These are phyloP conservation scores for Noccaea caerulescens DNA, from an alignment of 345 rosid species.

Conservation along the genomic window DNA sequence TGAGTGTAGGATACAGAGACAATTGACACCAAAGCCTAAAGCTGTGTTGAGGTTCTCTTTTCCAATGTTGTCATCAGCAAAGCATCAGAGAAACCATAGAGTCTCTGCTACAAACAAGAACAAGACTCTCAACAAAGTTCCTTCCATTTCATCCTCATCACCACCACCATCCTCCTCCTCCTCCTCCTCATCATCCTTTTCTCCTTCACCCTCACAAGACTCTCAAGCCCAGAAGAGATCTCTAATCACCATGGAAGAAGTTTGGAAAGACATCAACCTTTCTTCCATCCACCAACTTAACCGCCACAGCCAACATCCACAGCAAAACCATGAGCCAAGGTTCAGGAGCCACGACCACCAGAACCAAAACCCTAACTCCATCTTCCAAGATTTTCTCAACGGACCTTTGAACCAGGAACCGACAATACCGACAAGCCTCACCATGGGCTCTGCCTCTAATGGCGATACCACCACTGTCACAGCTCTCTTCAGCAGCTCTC, in stretches of 20 bases:
- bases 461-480: slow-evolving; percentile 22
- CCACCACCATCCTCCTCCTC: slow-evolving; percentile 14
- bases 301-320: slow-evolving; percentile 44
- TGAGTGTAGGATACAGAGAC: slow-evolving; percentile 40
- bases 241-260: slow-evolving; percentile 69
- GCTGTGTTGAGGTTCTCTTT: slow-evolving; percentile 37
- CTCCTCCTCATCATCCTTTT: slow-evolving; percentile 14
- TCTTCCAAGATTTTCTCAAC: slow-evolving; percentile 74
- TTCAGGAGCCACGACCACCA: slow-evolving; percentile 34
- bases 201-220: slow-evolving; percentile 29
- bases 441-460: slow-evolving; percentile 32
- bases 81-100: slow-evolving; percentile 38
- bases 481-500: slow-evolving; percentile 40
- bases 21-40: slow-evolving; percentile 42
- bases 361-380: slow-evolving; percentile 46
- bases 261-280: slow-evolving; percentile 77
- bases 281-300: slow-evolving; percentile 51
- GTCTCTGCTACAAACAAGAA: slow-evolving; percentile 38
- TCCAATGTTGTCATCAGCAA: slow-evolving; percentile 42
- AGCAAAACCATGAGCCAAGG: slow-evolving; percentile 35
- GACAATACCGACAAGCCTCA: slow-evolving; percentile 36
- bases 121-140: slow-evolving; percentile 29
- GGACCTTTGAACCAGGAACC: slow-evolving; percentile 47
- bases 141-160: slow-evolving; percentile 37
- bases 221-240: slow-evolving; percentile 36